Conservation (phyloP, 2,329 filamentous ascomycete genomes). For the Hypoxylon sp. region DNA sequence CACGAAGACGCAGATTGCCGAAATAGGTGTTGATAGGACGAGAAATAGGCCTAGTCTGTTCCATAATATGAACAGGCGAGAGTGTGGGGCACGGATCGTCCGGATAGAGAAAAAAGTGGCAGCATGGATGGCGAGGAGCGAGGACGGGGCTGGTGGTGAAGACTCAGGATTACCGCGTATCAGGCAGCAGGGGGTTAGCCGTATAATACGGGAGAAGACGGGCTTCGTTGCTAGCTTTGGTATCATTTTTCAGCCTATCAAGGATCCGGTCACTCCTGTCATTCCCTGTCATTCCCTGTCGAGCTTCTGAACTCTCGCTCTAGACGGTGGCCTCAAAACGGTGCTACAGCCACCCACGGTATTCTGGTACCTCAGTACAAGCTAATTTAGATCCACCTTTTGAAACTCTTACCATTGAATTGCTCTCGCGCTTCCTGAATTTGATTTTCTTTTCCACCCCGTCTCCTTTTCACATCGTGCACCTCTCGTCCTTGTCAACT, state of each 20-base stretch:
- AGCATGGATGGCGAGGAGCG: slow-evolving; percentile 8
- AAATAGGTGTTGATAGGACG: slow-evolving; percentile 13
- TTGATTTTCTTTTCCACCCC: slow-evolving; percentile 34
- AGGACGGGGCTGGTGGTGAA: slow-evolving; percentile 6
- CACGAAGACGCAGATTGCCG: slow-evolving; percentile 14
- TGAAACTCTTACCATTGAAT: slow-evolving; percentile 30
- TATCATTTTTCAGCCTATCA: not conserved
- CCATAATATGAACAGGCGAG: slow-evolving; percentile 23
- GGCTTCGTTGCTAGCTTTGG: not conserved
- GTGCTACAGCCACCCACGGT: slow-evolving; percentile 13
- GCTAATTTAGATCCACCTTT: slow-evolving; percentile 38
- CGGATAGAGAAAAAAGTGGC: slow-evolving; percentile 36
- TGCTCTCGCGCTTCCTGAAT: slow-evolving; percentile 39
- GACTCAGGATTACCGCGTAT: slow-evolving; percentile 7
- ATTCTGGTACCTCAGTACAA: slow-evolving; percentile 10
- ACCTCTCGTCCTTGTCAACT: slow-evolving; percentile 39
- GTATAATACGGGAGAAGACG: slow-evolving; percentile 25
- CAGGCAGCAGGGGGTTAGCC: slow-evolving; percentile 10
- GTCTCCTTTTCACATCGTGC: slow-evolving; percentile 34
- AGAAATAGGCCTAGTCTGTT: slow-evolving; percentile 15
- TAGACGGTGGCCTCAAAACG: slow-evolving; percentile 2
- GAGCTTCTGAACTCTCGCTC: not conserved
- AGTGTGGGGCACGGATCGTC: slow-evolving; percentile 41
- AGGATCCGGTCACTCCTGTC: not conserved
- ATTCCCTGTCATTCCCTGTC: not conserved